These are phyloP conservation scores for Diaporthe australafricana DNA, from an alignment of 2,329 filamentous ascomycete genomes.

Conservation along the genomic window DNA sequence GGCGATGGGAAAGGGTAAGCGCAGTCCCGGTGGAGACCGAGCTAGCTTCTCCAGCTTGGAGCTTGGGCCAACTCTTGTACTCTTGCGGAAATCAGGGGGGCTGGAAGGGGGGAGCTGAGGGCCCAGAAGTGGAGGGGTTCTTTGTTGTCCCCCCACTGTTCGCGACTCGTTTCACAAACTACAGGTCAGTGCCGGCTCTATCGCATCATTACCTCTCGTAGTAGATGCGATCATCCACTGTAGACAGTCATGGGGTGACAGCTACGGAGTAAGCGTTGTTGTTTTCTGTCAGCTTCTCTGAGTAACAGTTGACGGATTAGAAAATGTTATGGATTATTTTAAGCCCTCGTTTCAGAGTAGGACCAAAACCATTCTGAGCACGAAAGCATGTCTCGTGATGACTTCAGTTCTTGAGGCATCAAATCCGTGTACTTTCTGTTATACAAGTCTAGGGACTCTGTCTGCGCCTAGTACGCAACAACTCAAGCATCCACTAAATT, in stretches of 20 bases:
- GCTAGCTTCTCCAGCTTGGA: constrained; percentile 8
- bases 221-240: not conserved
- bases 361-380: not conserved
- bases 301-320: no score
- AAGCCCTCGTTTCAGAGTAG: not conserved
- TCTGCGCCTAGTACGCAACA: not conserved
- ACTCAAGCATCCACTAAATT: constrained; percentile 46
- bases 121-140: not conserved
- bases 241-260: not conserved
- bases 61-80: constrained; percentile 32
- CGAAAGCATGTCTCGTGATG: not conserved
- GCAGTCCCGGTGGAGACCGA: not conserved
- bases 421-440: not conserved
- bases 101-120: constrained; percentile 4
- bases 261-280: no score
- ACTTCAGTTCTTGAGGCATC: not conserved
- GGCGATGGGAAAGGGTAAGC: constrained; percentile 1
- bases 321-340: not conserved
- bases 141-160: not conserved
- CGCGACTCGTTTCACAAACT: not conserved
- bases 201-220: not conserved
- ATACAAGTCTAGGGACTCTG: not conserved
- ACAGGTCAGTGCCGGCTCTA: not conserved
- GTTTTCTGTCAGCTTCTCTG: no score
- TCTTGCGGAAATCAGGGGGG: constrained; percentile 20